These are phyloP conservation scores for Dactylorhiza incarnata DNA, from an alignment of 106 monocot genomes.

Conservation along the genomic window DNA sequence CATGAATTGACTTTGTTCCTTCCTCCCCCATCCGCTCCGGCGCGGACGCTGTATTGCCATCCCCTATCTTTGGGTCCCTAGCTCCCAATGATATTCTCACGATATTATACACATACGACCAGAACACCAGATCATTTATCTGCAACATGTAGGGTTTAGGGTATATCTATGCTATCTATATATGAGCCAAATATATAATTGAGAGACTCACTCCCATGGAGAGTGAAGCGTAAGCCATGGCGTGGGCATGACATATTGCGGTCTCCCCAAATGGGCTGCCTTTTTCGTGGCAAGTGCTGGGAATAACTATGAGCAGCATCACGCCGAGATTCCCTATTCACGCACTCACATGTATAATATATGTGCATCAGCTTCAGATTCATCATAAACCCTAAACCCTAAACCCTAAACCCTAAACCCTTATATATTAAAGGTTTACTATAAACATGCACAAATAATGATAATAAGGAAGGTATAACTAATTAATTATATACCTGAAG, in stretches of 20 bases:
- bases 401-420: no score
- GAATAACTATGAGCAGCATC: not conserved
- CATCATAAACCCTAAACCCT: no score
- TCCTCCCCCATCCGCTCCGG: not conserved
- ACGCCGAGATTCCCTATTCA: slow-evolving; percentile 1
- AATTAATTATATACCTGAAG: slow-evolving; percentile 55
- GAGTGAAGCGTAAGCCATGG: not conserved
- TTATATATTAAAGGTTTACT: no score
- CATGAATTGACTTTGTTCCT: not conserved
- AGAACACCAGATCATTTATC: not conserved
- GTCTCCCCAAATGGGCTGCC: not conserved
- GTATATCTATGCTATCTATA: no score
- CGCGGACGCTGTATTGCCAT: not conserved
- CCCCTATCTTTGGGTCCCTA: not conserved
- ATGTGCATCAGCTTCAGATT: no score
- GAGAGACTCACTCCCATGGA: not conserved
- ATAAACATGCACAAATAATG: no score
- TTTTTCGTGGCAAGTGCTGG: not conserved
- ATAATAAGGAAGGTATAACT: no score
- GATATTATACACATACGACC: not conserved
- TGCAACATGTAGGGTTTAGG: no score
- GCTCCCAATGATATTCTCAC: not conserved
- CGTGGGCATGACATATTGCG: not conserved
- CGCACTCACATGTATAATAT: no score
- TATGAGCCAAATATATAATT: no score